Evolutionary conservation across 805 yeast species (phyloP).

Genomic region (Yamadazyma nakazawae): DNA sequence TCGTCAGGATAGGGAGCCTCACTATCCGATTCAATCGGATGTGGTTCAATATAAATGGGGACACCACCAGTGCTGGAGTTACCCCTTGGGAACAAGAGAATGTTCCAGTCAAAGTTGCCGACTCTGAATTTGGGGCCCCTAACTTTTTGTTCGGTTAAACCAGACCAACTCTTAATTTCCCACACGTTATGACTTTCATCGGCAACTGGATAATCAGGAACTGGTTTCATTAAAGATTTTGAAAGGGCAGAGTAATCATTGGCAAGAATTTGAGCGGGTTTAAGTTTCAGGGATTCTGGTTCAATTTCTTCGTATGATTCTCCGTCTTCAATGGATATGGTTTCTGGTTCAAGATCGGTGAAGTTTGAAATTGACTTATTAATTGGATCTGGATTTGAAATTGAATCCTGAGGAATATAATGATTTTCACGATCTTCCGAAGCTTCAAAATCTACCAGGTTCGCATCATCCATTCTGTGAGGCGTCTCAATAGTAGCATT

Average conservation of each 20-base stretch:
- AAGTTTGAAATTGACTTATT: neutral
- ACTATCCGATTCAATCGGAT: conserved; percentile 33
- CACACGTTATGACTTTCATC: conserved; percentile 42
- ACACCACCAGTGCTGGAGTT: conserved; percentile 51
- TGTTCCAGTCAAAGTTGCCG: conserved; percentile 65
- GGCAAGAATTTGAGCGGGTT: conserved; percentile 17
- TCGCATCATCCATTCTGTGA: neutral
- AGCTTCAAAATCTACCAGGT: neutral
- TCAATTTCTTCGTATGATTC: neutral
- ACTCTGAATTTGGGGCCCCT: conserved; percentile 48
- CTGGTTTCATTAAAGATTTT: conserved; percentile 32
- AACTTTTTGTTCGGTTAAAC: conserved; percentile 40
- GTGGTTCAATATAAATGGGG: conserved; percentile 81
- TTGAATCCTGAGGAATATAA: neutral
- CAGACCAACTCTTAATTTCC: conserved; percentile 50
- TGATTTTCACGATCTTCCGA: neutral
- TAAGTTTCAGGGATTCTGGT: neutral
- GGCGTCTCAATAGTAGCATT: neutral
- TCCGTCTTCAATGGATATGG: neutral
- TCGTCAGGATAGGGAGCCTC: conserved; percentile 33
- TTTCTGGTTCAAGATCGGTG: neutral
- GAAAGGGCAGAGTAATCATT: conserved; percentile 28
- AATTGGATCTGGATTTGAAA: neutral
- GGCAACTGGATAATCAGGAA: conserved; percentile 36
- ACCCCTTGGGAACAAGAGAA: conserved; percentile 77